phyloP scores from a whole-genome alignment of 176 grass and related monocot genomes.

The Alloteropsis semialata region DNA sequence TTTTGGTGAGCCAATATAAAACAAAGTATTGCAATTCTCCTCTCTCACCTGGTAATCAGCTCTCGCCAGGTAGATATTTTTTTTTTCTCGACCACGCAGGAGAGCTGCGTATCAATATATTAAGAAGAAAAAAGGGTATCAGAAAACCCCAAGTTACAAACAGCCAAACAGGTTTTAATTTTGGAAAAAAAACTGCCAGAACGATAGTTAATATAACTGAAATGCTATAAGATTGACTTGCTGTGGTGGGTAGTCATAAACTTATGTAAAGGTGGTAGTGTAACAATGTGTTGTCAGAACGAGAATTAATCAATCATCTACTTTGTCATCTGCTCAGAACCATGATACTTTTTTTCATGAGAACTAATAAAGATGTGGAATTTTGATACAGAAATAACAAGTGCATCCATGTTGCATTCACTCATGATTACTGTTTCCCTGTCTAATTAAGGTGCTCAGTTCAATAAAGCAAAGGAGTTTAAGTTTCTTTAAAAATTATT shows the following conservation, averaged over 20 bases:
- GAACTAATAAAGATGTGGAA: background rate
- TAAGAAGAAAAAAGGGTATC: no score
- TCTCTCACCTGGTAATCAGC: background rate
- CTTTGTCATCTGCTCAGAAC: background rate
- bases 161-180: no score
- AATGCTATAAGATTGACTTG: background rate
- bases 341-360: background rate
- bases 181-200: no score
- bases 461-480: background rate
- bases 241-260: background rate
- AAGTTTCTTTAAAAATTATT: background rate
- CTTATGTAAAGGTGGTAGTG: background rate
- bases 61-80: background rate
- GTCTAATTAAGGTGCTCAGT: background rate
- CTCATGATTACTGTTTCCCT: background rate
- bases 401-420: background rate
- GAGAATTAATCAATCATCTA: constrained; percentile 6
- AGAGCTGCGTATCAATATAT: no score
- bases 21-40: background rate
- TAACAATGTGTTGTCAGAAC: background rate
- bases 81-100: no score
- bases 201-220: constrained; percentile 5
- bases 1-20: background rate
- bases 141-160: no score
- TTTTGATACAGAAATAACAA: background rate